A percentile compares a stretch with the other conserved stretches of the same genome.
Conservation (phyloP, 164 flowering plant genomes). For the Santalum album region DNA sequence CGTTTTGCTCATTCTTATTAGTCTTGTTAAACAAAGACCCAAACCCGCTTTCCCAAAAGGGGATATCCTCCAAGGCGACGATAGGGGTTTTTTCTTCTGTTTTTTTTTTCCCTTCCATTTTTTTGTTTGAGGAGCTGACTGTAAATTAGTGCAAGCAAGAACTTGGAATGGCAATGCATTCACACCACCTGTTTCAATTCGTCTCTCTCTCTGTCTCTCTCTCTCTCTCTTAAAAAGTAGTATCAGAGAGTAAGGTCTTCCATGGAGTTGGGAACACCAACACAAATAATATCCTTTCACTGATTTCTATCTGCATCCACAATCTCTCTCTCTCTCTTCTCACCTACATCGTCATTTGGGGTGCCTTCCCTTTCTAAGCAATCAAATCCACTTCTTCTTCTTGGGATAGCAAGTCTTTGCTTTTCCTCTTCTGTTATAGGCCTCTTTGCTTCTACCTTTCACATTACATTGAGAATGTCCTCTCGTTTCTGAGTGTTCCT, state of each 20-base stretch:
- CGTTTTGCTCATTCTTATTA: too few species aligned
- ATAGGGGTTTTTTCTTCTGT: too few species aligned
- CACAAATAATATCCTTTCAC: constrained; percentile 1
- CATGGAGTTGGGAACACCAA: constrained; percentile 14
- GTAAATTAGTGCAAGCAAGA: too few species aligned
- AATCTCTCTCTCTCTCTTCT: constrained; percentile 3
- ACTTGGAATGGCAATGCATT: too few species aligned
- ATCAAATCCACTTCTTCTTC: too few species aligned
- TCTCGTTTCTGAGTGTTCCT: background rate
- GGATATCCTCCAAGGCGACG: too few species aligned
- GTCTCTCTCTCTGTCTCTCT: background rate
- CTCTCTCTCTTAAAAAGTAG: constrained; percentile 12
- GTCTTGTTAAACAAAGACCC: too few species aligned
- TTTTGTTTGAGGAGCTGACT: too few species aligned
- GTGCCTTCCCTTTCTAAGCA: constrained; percentile 3
- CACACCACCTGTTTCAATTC: too few species aligned
- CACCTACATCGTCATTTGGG: constrained; percentile 5
- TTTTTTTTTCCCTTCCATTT: too few species aligned
- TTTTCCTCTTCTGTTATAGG: background rate
- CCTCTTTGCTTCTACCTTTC: background rate
- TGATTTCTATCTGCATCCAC: constrained; percentile 1
- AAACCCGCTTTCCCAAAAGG: too few species aligned
- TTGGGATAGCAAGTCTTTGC: too few species aligned
- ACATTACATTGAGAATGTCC: constrained; percentile 5
- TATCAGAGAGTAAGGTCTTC: constrained; percentile 7